Evolutionary conservation across 495 filamentous ascomycete species (phyloP), one percentile per base, ranked within the genome.

Genomic region (Aspergillus incahuasiensis): DNA sequence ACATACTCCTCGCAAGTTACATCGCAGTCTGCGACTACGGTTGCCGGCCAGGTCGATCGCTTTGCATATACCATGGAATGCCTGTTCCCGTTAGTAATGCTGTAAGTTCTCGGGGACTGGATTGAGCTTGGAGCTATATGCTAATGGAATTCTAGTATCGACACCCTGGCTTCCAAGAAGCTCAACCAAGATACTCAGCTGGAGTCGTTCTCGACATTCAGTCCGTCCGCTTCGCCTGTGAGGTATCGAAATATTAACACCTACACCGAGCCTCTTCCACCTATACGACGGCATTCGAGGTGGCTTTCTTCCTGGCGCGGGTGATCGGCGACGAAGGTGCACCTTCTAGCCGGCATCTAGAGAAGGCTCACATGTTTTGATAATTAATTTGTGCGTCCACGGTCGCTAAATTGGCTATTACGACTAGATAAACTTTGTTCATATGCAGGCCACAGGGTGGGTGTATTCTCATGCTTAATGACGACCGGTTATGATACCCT

Each of bases 21-120:
- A 0, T 59, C 67, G 9, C 68, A 73, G 51, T 63, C 49, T 7
- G 70, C 67, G 2, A 67, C 61, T 0, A 64, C 56, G 19, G 39
- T 63, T 6, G 60, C 67, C 3, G 55, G 63, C 11, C 67, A 73
- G 52, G 21, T 73, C 15, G 70, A 71, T 52, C 67, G 70, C 19
- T 73, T 73, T 57, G 63, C 60, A 2, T 68, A 68, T 50, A 67
- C 68, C 0, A 54, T 70, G 34, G 68, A 73, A 55, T 73, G 70
- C 48, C 24, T 70, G 18, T 73, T 73, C 54, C 70, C 70, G 1
- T 48, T 68, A 0, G 61, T 73, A 2, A 60, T 73, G 60, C 61
- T 66, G 67, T 70, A 54, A 50, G 65, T 56, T 7, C 30, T 15
- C 9, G 13, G 4, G 6, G 32, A 35, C 9, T 11, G 6, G 32